These are phyloP conservation scores for Arachnomyces sp. DNA, from an alignment of 2,329 filamentous ascomycete species.

Conservation along the genomic window DNA sequence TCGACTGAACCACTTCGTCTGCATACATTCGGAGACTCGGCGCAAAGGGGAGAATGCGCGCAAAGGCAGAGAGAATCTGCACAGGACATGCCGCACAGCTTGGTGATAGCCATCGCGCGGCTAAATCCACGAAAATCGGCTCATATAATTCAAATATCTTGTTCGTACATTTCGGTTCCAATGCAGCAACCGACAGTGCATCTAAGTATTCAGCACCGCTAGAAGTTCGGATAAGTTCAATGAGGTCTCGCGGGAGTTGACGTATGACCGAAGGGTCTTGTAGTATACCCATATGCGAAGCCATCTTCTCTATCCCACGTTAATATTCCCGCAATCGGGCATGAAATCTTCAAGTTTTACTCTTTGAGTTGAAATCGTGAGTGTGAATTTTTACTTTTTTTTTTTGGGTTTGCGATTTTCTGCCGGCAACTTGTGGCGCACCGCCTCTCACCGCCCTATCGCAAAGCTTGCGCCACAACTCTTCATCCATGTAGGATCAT, in stretches of 20 bases:
- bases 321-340: constrained; percentile 9
- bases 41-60: constrained; percentile 71
- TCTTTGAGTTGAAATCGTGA: too few relatives aligned
- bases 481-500: constrained; percentile 3
- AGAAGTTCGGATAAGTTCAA: constrained; percentile 56
- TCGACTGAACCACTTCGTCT: constrained; percentile 39
- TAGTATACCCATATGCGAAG: constrained; percentile 44
- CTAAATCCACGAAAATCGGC: constrained; percentile 69
- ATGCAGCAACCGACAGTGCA: constrained; percentile 59
- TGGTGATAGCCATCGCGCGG: constrained; percentile 61
- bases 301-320: constrained; percentile 28
- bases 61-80: constrained; percentile 60
- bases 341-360: too few relatives aligned
- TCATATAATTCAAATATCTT: constrained; percentile 67
- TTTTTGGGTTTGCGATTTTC: too few relatives aligned
- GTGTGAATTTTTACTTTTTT: too few relatives aligned
- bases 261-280: constrained; percentile 43
- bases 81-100: constrained; percentile 22
- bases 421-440: too few relatives aligned
- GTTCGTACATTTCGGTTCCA: constrained; percentile 63
- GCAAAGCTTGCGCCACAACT: constrained; percentile 22
- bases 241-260: constrained; percentile 61
- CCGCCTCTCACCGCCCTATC: constrained; percentile 4
- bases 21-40: constrained; percentile 70
- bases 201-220: constrained; percentile 58